These are phyloP conservation scores for Umbelopsis vinacea DNA, from an alignment of 192 early-diverging fungal species.

Conservation along the genomic window DNA sequence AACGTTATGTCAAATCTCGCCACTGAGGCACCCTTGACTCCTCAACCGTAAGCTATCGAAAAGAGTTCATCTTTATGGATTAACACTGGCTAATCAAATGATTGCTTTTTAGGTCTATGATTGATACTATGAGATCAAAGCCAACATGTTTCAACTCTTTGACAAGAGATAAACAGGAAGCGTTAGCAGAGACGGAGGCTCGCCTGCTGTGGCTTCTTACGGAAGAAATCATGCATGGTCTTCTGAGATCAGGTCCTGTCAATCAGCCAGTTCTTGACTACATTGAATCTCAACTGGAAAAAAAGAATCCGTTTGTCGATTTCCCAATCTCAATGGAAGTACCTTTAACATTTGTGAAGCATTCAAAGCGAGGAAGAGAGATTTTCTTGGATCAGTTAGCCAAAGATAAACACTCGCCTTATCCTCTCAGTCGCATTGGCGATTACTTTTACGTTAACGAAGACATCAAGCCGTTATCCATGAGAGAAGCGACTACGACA, in stretches of 20 bases:
- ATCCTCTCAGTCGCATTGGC: slow-evolving; percentile 52
- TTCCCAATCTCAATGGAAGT: slow-evolving; percentile 58
- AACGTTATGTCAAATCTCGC: not conserved
- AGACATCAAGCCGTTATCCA: not conserved
- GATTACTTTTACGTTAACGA: slow-evolving; percentile 59
- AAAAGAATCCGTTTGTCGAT: slow-evolving; percentile 57
- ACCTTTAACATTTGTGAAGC: slow-evolving; percentile 55
- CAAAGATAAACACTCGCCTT: slow-evolving; percentile 49
- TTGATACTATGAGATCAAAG: slow-evolving; percentile 41
- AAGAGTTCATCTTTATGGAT: not conserved
- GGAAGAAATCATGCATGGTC: slow-evolving; percentile 75
- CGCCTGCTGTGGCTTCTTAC: slow-evolving; percentile 67
- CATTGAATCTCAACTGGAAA: slow-evolving; percentile 57
- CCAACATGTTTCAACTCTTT: slow-evolving; percentile 39
- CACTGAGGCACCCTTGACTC: slow-evolving; percentile 8
- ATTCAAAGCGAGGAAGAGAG: slow-evolving; percentile 44
- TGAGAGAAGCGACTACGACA: not conserved
- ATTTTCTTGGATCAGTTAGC: slow-evolving; percentile 58
- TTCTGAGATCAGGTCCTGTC: slow-evolving; percentile 63
- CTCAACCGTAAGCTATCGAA: slow-evolving; percentile 21
- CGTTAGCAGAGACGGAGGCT: slow-evolving; percentile 58
- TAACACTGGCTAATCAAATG: not conserved
- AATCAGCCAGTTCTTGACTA: slow-evolving; percentile 50
- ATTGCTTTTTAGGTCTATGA: slow-evolving; percentile 26
- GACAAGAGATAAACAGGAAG: slow-evolving; percentile 56